Evolutionary conservation across 441 rosid genomes (phyloP), one percentile per base, ranked within the genome.

Genomic region (Euphorbia celastroides): DNA sequence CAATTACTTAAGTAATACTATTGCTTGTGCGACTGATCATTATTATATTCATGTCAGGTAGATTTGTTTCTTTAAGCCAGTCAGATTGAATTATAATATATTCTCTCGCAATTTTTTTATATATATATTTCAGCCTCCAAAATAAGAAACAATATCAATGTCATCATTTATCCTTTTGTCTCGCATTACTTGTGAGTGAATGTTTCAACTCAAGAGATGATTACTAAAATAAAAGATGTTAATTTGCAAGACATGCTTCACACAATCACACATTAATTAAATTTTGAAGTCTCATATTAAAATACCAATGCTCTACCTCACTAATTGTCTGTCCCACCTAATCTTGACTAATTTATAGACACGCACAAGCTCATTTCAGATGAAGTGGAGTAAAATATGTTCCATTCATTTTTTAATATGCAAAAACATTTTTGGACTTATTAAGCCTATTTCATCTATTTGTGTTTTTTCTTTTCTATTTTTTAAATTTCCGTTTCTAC

Each of bases 111-210:
- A 38, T 34, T 34, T 3, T 34, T 34, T 34, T 34, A 34, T 34
- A 34, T 34, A 34, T n/a, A 38, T 38, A 38, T 38, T 38, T 38
- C 51, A 28, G 62, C 73, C 44, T 56, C 63, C 44, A 58, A 58
- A 67, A 58, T 31, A 16, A 51, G 34, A 30, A 64, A 42, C 32
- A 63, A 57, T 1, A 70, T 16, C 57, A 31, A 31, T 50, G 52
- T 65, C 58, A 44, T 60, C 50, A 48, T 41, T n/a, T 30, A 50
- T 48, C 52, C 46, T 50, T 28, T 46, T 70, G 27, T 57, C n/a
- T n/a, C 67, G n/a, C 28, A 34, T 62, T 67, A 27, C 46, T 56
- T 67, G 16, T 44, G 58, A 58, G 51, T 5, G 42, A 58, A n/a
- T 13, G 48, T 34, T 61, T 36, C 46, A 61, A 69, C 60, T 46